phyloP scores from a whole-genome alignment of 1,284 basidiomycete species.

The Heterobasidion occidentale region DNA sequence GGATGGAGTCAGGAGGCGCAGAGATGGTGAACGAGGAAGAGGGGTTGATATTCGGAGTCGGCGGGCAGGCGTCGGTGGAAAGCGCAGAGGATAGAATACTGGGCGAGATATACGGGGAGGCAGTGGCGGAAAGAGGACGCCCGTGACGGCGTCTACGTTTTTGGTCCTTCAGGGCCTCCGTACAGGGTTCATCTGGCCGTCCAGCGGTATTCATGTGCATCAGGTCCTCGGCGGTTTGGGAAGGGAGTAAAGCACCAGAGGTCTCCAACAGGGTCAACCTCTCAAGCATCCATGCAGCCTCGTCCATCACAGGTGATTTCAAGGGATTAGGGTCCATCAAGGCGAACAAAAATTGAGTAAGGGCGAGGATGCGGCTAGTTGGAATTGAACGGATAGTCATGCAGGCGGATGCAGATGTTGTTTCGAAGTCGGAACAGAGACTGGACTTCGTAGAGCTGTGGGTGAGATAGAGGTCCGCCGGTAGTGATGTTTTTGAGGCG shows the following conservation, averaged over 20 bases:
- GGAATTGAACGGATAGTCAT: background rate
- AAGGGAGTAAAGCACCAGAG: background rate
- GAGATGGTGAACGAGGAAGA: background rate
- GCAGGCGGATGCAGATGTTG: background rate
- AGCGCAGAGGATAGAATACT: background rate
- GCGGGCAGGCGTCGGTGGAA: background rate
- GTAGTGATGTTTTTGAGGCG: background rate
- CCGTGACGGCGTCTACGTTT: background rate
- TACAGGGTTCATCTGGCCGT: background rate
- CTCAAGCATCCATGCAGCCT: background rate
- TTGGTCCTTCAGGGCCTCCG: background rate
- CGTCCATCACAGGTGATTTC: background rate
- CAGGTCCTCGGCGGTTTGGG: background rate
- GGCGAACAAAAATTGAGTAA: background rate
- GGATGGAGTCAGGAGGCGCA: background rate
- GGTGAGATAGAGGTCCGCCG: background rate
- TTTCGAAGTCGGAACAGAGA: too few relatives aligned
- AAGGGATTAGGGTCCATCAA: background rate
- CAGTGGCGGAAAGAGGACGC: background rate
- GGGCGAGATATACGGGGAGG: background rate
- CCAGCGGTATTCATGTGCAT: background rate
- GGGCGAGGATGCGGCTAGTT: background rate
- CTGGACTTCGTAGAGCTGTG: too few relatives aligned
- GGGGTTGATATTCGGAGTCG: background rate
- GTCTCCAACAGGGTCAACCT: background rate